phyloP scores from a whole-genome alignment of 1,284 basidiomycete species.

The Marasmius tenuissimus region DNA sequence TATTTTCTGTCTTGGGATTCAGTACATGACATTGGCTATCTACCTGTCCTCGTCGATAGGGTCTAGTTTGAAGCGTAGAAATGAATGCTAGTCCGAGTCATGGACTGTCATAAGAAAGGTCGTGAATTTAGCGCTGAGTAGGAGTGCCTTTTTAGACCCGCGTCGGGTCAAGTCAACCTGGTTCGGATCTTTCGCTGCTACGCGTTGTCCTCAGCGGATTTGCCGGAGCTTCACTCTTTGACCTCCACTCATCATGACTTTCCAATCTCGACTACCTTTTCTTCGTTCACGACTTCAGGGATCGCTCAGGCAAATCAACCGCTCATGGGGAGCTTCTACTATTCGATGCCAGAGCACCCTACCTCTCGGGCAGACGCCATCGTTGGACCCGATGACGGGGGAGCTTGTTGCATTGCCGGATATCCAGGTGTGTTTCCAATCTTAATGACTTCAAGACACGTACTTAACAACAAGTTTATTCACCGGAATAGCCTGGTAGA shows the following conservation, averaged over 20 bases:
- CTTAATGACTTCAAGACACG: slow-evolving; percentile 5
- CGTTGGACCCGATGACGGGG: slow-evolving; percentile 43
- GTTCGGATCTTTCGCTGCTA: too few species aligned
- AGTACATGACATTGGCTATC: too few species aligned
- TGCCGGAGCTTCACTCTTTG: background rate
- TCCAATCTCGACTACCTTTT: background rate
- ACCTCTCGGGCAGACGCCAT: background rate
- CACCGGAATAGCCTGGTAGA: slow-evolving; percentile 27
- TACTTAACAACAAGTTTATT: slow-evolving; percentile 2
- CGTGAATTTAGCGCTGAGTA: too few species aligned
- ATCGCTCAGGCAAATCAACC: background rate
- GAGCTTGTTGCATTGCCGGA: slow-evolving; percentile 41
- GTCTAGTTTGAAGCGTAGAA: too few species aligned
- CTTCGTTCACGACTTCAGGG: background rate
- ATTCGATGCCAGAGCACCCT: background rate
- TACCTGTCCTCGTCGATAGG: too few species aligned
- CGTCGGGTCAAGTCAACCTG: too few species aligned
- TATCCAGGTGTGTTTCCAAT: slow-evolving; percentile 36
- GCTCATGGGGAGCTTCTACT: background rate
- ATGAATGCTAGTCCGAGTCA: too few species aligned
- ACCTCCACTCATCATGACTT: background rate
- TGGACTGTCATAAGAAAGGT: too few species aligned
- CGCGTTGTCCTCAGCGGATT: too few species aligned
- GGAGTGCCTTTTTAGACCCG: too few species aligned
- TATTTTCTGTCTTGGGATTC: too few species aligned